phyloP scores from a whole-genome alignment of 352 stramenopile species.

The Globisporangium canariense region DNA sequence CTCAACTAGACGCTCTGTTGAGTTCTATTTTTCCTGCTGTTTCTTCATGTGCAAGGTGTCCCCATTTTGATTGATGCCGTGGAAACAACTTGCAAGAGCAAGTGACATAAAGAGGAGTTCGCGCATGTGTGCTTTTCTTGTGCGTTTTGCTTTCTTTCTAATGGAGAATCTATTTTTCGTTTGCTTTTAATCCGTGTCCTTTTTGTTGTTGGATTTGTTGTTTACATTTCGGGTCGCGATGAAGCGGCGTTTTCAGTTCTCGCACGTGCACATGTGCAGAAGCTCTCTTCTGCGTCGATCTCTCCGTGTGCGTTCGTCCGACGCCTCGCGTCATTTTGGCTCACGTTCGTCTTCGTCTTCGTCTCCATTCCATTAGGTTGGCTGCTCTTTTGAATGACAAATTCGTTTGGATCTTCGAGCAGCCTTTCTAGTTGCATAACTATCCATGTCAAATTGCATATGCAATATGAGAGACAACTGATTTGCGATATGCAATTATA shows the following conservation, averaged over 20 bases:
- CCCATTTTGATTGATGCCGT: neutral
- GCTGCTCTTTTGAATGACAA: neutral
- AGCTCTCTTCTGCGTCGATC: neutral
- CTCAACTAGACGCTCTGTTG: conserved; percentile 37
- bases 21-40: neutral
- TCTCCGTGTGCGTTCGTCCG: neutral
- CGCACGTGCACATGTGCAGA: neutral
- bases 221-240: neutral
- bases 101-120: neutral
- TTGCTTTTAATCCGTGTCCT: neutral
- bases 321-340: too few species aligned
- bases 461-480: too few species aligned
- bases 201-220: neutral
- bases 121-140: neutral
- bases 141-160: neutral
- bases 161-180: neutral
- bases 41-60: neutral
- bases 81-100: neutral
- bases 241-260: neutral
- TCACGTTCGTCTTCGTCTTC: too few species aligned
- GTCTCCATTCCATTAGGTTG: neutral
- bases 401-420: too few species aligned
- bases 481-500: too few species aligned
- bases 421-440: too few species aligned
- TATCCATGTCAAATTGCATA: too few species aligned